Evolutionary conservation across 352 stramenopile genomes (phyloP), one percentile per base, ranked within the genome.

Genomic region (Phytophthora hibernalis): DNA sequence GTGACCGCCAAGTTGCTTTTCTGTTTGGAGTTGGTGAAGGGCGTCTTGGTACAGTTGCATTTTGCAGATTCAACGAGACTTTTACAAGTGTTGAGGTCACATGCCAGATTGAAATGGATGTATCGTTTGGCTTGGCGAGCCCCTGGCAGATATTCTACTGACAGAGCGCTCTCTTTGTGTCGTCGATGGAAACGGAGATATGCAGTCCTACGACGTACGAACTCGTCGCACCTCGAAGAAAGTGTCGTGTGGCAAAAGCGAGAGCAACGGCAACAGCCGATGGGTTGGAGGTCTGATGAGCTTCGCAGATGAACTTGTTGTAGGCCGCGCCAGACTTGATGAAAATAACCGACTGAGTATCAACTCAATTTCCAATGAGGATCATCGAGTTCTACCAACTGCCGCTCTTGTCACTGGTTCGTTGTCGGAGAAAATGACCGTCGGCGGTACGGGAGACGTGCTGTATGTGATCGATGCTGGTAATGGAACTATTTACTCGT

Each of bases 401-500:
- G 33, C 21, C 12, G 9, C 31, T 20, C 24, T 53, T 26, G 35
- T 13, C 12, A 24, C 1, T 5, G 20, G 13, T 7, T 30, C 66
- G 22, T 26, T 64, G 1, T 75, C 62, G 2, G 35, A 45, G 10
- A 31, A 64, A 0, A 22, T 73, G 1, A 42, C 37, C 13, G 62
- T 60, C 4, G 43, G 51, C 42, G 28, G 42, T 48, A 26, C 28
- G 18, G 42, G 42, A 26, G 64, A 79, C 11, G 47, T 61, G 10
- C 20, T 89, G 5, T 69, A 80, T n/a, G 28, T 82, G 0, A 18
- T 78, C 2, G 65, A 89, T 30, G 20, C 59, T 13, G 1, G 55
- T 0, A 15, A 59, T 0, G 6, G 33, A 12, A 24, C 22, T 10
- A 21, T 81, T 1, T 54, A 68, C 2, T 28, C 70, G 1, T 65